These are phyloP conservation scores for Lachnellula occidentalis DNA, from an alignment of 2,329 filamentous ascomycete species.

Conservation along the genomic window DNA sequence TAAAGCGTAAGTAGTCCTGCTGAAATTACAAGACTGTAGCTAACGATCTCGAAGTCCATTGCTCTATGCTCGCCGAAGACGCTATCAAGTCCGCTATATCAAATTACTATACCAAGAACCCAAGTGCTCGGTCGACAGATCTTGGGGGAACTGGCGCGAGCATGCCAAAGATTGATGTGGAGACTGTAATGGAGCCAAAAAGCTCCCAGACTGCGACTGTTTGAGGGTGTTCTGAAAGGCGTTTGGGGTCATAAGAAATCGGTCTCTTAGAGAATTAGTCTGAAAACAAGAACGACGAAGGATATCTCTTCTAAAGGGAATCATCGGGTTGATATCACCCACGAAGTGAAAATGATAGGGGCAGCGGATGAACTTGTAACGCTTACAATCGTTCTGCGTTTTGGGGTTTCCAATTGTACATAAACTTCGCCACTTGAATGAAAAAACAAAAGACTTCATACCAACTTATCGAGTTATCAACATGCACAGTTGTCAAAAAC, in stretches of 20 bases:
- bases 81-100: conserved; percentile 89
- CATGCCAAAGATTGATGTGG: conserved; percentile 60
- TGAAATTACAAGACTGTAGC: conserved; percentile 8
- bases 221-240: conserved; percentile 11
- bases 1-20: conserved; percentile 63
- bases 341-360: not conserved
- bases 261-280: not conserved
- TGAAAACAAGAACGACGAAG: not conserved
- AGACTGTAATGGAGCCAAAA: conserved; percentile 44
- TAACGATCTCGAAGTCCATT: conserved; percentile 59
- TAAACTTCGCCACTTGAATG: not conserved
- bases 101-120: conserved; percentile 90
- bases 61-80: conserved; percentile 88
- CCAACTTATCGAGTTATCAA: not conserved
- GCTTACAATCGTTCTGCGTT: not conserved
- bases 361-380: not conserved
- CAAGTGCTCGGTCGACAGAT: conserved; percentile 66
- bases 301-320: not conserved
- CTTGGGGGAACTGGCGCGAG: conserved; percentile 68
- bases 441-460: not conserved
- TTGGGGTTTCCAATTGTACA: not conserved
- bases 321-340: not conserved
- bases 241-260: conserved; percentile 4
- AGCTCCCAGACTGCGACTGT: conserved; percentile 23
- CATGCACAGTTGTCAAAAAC: too few species aligned